These are phyloP conservation scores for Cenchrus fungigraminus DNA, from an alignment of 176 grass and related monocot genomes.

Conservation along the genomic window DNA sequence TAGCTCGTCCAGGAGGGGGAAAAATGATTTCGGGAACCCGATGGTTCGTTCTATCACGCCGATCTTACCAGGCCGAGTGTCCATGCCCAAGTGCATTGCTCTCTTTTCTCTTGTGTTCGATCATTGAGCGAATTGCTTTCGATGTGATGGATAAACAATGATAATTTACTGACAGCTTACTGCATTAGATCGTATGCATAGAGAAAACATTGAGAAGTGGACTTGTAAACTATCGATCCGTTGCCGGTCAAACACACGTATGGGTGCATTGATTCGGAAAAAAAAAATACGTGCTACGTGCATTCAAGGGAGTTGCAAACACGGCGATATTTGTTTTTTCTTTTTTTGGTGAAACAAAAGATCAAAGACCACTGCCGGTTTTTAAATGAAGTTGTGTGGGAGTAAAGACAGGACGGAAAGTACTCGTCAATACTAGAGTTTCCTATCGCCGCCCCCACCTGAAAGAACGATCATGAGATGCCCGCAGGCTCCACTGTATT, in stretches of 20 bases:
- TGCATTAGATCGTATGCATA: too few relatives aligned
- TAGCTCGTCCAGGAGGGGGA: slow-evolving; percentile 15
- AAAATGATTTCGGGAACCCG: neutral
- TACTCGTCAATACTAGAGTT: neutral
- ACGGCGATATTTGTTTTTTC: neutral
- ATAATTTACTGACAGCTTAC: too few relatives aligned
- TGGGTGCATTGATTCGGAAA: neutral
- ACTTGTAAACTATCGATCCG: neutral
- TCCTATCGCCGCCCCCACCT: slow-evolving; percentile 23
- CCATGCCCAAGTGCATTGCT: neutral
- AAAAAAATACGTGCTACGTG: neutral
- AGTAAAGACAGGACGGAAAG: neutral
- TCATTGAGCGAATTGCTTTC: neutral
- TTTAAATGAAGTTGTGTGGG: neutral
- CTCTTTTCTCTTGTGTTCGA: neutral
- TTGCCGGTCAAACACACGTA: slow-evolving; percentile 29
- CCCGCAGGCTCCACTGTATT: neutral
- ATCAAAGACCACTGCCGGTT: neutral
- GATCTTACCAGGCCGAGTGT: neutral
- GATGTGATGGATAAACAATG: too few relatives aligned
- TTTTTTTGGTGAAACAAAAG: too few relatives aligned
- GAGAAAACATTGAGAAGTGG: neutral
- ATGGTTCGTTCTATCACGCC: neutral
- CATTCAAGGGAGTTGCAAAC: neutral
- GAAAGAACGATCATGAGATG: slow-evolving; percentile 18